Base-by-base conservation (phyloP, 73 alveolate genomes). In the Strombidium stylifer region DNA sequence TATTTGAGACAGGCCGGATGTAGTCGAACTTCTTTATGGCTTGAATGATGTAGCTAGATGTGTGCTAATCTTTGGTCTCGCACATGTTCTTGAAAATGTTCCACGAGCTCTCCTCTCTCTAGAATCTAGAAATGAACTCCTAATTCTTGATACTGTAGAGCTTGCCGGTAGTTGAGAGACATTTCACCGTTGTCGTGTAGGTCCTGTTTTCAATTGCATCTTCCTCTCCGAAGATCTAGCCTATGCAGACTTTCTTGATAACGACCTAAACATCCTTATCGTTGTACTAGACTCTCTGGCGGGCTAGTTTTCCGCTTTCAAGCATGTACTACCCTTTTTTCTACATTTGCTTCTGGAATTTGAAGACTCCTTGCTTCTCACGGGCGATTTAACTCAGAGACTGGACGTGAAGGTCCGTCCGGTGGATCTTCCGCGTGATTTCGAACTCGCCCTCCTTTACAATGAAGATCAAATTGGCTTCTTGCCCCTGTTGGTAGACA, bases 401-500 rank as follows among this genome's bases (percentile, higher is more conserved):
- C 18, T 14, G 27, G 25, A 32, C 28, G 20, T 3, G n/a, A n/a
- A n/a, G n/a, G 48, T 51, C 30, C 26, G 15, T 52, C 23, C 51
- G 46, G 50, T 39, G 15, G 14, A 31, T 31, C 16, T 44, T 58
- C 40, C 66, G 64, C n/a, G 58, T 67, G 1, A 47, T 79, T 68
- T 78, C 89, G 27, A 78, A 68, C 28, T 78, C 89, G 1, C 89
- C 89, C 12, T 19, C 26, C 16, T 35, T 42, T 11, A 78, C 69
- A 31, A 78, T 66, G 40, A 41, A 66, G 14, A 56, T 27, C 47
- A 40, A 45, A 16, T 24, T 28, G 8, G 78, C 41, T 0, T 15
- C 47, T 26, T 78, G 47, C 3, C 83, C 89, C 47, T 78, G 83
- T 56, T 62, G 41, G 37, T 15, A 37, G 32, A 78, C 58, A 3